Conservation (phyloP, 768 basidiomycete species). For the Agaricus subrufescens region DNA sequence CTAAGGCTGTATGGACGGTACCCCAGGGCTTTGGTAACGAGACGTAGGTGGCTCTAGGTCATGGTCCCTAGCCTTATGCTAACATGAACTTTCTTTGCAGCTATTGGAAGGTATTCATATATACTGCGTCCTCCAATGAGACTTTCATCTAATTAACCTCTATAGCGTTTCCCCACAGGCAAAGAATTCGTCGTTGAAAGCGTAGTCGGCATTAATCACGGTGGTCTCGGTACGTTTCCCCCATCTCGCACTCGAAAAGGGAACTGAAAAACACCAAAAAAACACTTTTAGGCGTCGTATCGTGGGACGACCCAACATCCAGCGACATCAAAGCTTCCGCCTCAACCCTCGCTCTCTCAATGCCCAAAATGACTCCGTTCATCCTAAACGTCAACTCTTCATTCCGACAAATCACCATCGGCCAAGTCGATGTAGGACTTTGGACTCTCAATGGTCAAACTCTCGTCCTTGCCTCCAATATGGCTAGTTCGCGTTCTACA, state of each 20-base stretch:
- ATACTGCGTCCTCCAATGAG: not conserved
- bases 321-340: constrained; percentile 48
- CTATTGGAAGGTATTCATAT: constrained; percentile 43
- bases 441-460: constrained; percentile 40
- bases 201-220: constrained; percentile 67
- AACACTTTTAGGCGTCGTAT: constrained; percentile 32
- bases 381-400: constrained; percentile 37
- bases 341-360: constrained; percentile 41
- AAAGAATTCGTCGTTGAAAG: constrained; percentile 64
- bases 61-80: not conserved
- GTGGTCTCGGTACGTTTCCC: constrained; percentile 43
- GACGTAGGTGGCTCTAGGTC: constrained; percentile 31
- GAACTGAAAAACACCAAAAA: not conserved
- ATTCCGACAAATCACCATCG: constrained; percentile 34
- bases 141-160: not conserved
- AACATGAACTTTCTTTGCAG: constrained; percentile 15
- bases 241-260: not conserved
- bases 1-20: constrained; percentile 73
- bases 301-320: constrained; percentile 52
- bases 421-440: constrained; percentile 43
- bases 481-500: constrained; percentile 32
- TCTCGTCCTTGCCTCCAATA: constrained; percentile 49
- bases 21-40: constrained; percentile 72
- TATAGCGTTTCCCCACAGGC: constrained; percentile 54
- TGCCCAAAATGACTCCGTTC: constrained; percentile 41